Conservation (phyloP, 306 rosid genomes). For the Urtica urens region DNA sequence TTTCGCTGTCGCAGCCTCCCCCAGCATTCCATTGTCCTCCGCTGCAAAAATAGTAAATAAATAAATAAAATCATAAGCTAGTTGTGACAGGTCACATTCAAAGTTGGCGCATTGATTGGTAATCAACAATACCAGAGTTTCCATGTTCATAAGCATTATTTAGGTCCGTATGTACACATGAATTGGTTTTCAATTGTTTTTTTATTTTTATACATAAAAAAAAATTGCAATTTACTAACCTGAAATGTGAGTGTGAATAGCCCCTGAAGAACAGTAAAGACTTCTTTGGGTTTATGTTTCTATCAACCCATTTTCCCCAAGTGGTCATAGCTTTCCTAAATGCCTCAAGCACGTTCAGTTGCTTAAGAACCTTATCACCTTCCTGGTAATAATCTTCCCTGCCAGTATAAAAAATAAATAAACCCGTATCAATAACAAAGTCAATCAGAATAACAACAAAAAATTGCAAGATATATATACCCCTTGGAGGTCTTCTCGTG, state of each 20-base stretch:
- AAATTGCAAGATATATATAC: conserved; percentile 28
- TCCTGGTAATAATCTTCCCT: conserved; percentile 97
- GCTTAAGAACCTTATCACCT: conserved; percentile 78
- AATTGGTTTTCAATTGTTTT: no score
- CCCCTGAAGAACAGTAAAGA: conserved; percentile 75
- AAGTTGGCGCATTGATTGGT: neutral
- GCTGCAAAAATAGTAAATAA: conserved; percentile 23
- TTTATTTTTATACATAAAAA: neutral
- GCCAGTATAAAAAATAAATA: conserved; percentile 4
- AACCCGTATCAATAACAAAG: neutral
- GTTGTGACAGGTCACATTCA: neutral
- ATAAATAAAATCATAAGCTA: neutral
- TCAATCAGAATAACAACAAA: neutral
- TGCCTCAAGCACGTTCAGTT: conserved; percentile 80
- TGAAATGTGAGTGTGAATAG: conserved; percentile 88
- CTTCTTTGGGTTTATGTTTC: conserved; percentile 53
- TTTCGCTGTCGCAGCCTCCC: conserved; percentile 74
- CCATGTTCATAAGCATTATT: neutral
- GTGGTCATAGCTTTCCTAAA: conserved; percentile 86
- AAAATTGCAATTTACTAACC: conserved; percentile 30
- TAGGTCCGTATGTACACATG: neutral
- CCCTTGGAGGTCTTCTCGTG: conserved; percentile 90
- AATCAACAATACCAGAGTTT: neutral
- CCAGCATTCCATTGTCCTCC: conserved; percentile 99
- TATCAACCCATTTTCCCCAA: conserved; percentile 90